Evolutionary conservation across 192 early-diverging fungal genomes (phyloP), one percentile per base, ranked within the genome.

Genomic region (Backusella psychrophila): DNA sequence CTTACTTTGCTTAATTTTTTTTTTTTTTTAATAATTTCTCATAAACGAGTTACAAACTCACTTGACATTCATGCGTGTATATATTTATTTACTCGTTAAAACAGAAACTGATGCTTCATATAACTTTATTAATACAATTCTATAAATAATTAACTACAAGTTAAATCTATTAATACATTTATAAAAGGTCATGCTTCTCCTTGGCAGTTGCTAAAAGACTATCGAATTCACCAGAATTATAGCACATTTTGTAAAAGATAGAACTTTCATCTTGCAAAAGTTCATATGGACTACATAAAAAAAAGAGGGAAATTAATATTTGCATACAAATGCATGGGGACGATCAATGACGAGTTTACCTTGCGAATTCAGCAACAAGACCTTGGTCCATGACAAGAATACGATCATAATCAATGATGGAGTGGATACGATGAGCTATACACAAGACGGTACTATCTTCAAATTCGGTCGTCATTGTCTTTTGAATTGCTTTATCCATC

Each of bases 341-440:
- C 4, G 42, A 1, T 17, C 42, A 49, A 17, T 14, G 42, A 44
- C 12, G n/a, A n/a, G 19, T 1, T 49, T 49, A 49, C 46, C 71
- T 77, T 29, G 90, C 96, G 83, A 90, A 94, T 81, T 97, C 96
- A 21, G 87, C 87, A 0, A 96, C 84, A 23, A 80, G 68, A 6
- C 96, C 96, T 44, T 91, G 85, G 71, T 94, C 93, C 81, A 96
- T 80, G 9, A 94, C 93, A 14, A 94, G 73, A 7, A 95, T 89
- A 66, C 91, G 88, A 74, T 95, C 92, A 75, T 88, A 92, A 67
- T 93, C 90, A 83, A 87, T 49, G 23, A 91, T 81, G 14, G 86
- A 71, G 14, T 59, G 14, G 9, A 90, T 77, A 1, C 89, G 85
- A 76, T 92, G 88, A 9, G 89, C 89, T 59, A 92, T 86, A 3